Base-by-base conservation (phyloP, 148 eudicot genomes). In the Arctostaphylos glauca region DNA sequence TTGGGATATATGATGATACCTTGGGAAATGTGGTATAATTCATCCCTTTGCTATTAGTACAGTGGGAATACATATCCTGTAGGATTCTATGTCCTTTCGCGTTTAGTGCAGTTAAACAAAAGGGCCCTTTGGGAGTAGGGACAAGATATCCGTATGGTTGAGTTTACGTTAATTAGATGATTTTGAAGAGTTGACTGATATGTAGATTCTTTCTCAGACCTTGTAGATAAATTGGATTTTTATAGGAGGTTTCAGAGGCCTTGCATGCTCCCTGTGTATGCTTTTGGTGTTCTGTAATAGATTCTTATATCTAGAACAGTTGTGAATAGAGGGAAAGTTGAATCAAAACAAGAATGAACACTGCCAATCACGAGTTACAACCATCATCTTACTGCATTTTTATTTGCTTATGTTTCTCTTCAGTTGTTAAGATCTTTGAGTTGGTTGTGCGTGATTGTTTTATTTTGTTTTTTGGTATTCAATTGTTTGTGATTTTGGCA, bases 401-500 rank as follows among this genome's bases (percentile, higher is more conserved):
- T 76, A 49, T 46, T 47, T 19, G 47, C 54, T 73, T 3, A 21
- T 75, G 16, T 21, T 75, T 49, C 58, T 75, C 78, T 75, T 75
- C 44, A 49, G 56, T 50, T 50, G 43, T 58, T 15, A 77, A 38
- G 23, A 5, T 52, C n/a, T 53, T 53, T 12, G 31, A 62, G 9
- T 47, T 14, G 23, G 9, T 50, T 52, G 47, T 19, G 71, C 77
- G 78, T 50, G 53, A 66, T 76, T 67, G 25, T 64, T 64, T 9
- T 25, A 23, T 25, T 64, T 10, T 9, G 38, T 23, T 64, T 64
- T 23, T 64, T 64, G 71, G 71, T 41, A 3, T 9, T 66, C 43
- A 66, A 66, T 23, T 53, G 47, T 58, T 77, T 81, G 84, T 52
- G 43, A 54, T 74, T 64, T 43, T 25, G 49, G 49, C 87, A 90